Conservation (phyloP, 495 filamentous ascomycete genomes). For the Aspergillus mulundensis region DNA sequence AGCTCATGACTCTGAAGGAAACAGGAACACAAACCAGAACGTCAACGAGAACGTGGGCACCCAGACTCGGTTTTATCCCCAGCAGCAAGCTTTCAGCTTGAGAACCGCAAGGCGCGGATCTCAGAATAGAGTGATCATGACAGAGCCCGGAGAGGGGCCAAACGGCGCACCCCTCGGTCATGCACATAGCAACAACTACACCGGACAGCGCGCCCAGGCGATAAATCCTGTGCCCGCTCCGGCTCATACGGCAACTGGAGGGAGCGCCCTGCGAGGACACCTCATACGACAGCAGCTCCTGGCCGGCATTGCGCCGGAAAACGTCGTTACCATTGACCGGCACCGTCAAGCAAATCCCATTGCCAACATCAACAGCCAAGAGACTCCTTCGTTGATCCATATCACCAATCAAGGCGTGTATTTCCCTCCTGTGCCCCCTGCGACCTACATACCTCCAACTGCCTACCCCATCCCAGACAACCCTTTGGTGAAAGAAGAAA, state of each 20-base stretch:
- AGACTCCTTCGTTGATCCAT: constrained; percentile 16
- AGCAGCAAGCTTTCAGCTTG: background rate
- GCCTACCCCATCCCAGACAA: background rate
- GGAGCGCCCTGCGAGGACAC: constrained; percentile 22
- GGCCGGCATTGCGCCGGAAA: constrained; percentile 25
- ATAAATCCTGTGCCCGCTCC: background rate
- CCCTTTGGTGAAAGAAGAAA: no score
- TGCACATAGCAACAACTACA: background rate
- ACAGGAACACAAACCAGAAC: background rate
- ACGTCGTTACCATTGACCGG: constrained; percentile 21
- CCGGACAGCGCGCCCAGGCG: background rate
- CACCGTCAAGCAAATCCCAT: background rate
- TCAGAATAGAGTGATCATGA: background rate
- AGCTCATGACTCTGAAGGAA: background rate
- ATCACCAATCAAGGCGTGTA: constrained; percentile 16
- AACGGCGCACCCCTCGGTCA: background rate
- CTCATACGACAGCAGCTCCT: constrained; percentile 31
- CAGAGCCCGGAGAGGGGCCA: background rate
- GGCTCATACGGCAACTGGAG: background rate
- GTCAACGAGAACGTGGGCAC: background rate
- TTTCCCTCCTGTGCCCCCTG: constrained; percentile 20
- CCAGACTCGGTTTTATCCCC: background rate
- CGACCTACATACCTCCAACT: constrained; percentile 13
- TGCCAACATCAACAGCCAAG: background rate
- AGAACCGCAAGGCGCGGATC: no score